These are phyloP conservation scores for Hyphopichia khmerensis DNA, from an alignment of 1,139 yeast genomes.

Conservation along the genomic window DNA sequence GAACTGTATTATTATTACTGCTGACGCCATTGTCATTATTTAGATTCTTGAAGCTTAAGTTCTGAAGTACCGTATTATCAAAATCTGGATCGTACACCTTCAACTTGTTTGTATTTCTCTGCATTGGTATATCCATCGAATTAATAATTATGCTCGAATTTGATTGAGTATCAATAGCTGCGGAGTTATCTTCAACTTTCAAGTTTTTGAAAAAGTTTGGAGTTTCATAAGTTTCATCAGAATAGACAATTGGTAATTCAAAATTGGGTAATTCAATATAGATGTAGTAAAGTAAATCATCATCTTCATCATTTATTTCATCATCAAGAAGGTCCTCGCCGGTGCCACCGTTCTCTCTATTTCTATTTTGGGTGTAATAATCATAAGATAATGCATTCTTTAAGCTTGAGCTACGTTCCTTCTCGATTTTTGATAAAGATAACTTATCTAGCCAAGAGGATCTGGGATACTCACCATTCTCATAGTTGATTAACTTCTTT, in stretches of 20 bases:
- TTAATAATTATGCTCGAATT: constrained; percentile 31
- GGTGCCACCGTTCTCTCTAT: neutral
- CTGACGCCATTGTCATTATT: constrained; percentile 1
- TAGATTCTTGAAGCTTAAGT: neutral
- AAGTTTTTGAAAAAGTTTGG: constrained; percentile 10
- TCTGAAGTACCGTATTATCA: constrained; percentile 14
- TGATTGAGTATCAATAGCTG: constrained; percentile 5
- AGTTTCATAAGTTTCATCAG: constrained; percentile 46
- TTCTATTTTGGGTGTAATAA: neutral
- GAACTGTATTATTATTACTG: constrained; percentile 8
- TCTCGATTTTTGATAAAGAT: constrained; percentile 58
- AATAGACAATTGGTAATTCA: constrained; percentile 78
- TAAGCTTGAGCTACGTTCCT: constrained; percentile 15
- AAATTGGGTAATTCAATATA: constrained; percentile 73
- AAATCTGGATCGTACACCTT: constrained; percentile 44
- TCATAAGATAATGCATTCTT: constrained; percentile 3
- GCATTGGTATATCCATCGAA: constrained; percentile 33
- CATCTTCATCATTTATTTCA: constrained; percentile 9
- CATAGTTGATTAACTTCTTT: constrained; percentile 57
- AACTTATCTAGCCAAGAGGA: constrained; percentile 78
- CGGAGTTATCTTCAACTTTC: constrained; percentile 8
- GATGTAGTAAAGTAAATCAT: constrained; percentile 39
- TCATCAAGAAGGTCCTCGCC: no score
- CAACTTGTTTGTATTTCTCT: constrained; percentile 11
- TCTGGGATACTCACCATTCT: constrained; percentile 61